Conservation (phyloP, 2,329 filamentous ascomycete species). For the Corinectria fuckeliana region DNA sequence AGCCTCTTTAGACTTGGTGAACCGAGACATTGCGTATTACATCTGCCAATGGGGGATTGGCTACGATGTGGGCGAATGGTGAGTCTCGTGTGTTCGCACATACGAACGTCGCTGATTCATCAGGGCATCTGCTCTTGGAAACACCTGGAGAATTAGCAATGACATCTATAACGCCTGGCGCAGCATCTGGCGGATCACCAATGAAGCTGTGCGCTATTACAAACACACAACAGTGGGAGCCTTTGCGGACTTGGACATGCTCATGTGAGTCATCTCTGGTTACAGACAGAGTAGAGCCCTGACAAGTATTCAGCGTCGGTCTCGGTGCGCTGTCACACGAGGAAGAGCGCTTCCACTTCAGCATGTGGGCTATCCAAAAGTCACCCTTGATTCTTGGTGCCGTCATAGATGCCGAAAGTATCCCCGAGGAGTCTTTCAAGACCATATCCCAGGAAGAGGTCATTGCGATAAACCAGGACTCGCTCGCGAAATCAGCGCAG, state of each 20-base stretch:
- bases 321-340: constrained; percentile 51
- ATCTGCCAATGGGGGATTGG: constrained; percentile 62
- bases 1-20: constrained; percentile 45
- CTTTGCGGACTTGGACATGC: constrained; percentile 61
- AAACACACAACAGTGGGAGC: constrained; percentile 52
- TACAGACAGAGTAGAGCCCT: fast-evolving
- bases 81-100: fast-evolving
- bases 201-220: constrained; percentile 57
- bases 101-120: not conserved
- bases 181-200: constrained; percentile 58
- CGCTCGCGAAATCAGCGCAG: constrained; percentile 57
- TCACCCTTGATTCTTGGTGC: constrained; percentile 57
- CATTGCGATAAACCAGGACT: constrained; percentile 65
- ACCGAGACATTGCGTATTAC: constrained; percentile 54
- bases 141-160: constrained; percentile 59
- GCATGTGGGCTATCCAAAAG: constrained; percentile 59
- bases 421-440: constrained; percentile 48
- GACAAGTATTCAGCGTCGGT: constrained; percentile 46
- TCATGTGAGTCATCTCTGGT: constrained; percentile 44
- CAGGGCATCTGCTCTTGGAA: constrained; percentile 52
- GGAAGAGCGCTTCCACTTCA: constrained; percentile 60
- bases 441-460: constrained; percentile 59
- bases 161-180: constrained; percentile 60
- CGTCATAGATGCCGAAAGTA: constrained; percentile 46
- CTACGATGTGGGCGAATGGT: constrained; percentile 54